These are phyloP conservation scores for Cladorrhinum sp. DNA, from an alignment of 2,329 filamentous ascomycete species.

Conservation along the genomic window DNA sequence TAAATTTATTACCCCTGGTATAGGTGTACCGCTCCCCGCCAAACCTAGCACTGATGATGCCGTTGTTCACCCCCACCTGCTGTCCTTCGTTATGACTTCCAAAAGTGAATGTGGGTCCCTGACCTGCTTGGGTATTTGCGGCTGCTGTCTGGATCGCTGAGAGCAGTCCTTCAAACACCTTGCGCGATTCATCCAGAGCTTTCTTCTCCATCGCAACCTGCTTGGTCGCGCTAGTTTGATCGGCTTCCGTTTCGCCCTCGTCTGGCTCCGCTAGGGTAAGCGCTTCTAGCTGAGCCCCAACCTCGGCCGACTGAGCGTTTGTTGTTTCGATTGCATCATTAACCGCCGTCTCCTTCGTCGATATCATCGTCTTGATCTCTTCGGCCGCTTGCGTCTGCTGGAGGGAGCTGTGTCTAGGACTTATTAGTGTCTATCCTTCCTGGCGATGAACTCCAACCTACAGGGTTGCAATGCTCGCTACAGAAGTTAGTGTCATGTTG, in stretches of 20 bases:
- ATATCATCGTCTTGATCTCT: constrained; percentile 33
- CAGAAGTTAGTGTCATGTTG: constrained; percentile 31
- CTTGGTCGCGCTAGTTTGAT: constrained; percentile 12
- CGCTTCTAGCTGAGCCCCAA: constrained; percentile 16
- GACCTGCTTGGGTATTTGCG: constrained; percentile 13
- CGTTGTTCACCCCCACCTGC: too few species aligned
- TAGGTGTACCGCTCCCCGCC: too few species aligned
- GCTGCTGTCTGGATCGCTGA: constrained; percentile 17
- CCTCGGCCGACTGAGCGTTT: constrained; percentile 17
- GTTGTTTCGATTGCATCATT: constrained; percentile 24
- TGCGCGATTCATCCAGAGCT: constrained; percentile 17
- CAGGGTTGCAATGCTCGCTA: constrained; percentile 33
- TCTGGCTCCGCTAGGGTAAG: constrained; percentile 14
- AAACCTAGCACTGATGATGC: too few species aligned
- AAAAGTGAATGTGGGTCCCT: background rate
- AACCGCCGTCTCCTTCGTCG: constrained; percentile 29
- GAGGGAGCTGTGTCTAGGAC: constrained; percentile 32
- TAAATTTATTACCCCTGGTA: too few species aligned
- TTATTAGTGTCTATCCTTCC: constrained; percentile 21
- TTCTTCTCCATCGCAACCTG: constrained; percentile 19
- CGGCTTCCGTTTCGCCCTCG: constrained; percentile 18
- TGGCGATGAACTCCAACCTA: constrained; percentile 23
- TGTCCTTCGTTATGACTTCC: too few species aligned
- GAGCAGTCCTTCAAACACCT: constrained; percentile 18
- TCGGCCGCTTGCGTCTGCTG: constrained; percentile 32